Evolutionary conservation across 179 eudicot species (phyloP).

Genomic region (Nepenthes alata): DNA sequence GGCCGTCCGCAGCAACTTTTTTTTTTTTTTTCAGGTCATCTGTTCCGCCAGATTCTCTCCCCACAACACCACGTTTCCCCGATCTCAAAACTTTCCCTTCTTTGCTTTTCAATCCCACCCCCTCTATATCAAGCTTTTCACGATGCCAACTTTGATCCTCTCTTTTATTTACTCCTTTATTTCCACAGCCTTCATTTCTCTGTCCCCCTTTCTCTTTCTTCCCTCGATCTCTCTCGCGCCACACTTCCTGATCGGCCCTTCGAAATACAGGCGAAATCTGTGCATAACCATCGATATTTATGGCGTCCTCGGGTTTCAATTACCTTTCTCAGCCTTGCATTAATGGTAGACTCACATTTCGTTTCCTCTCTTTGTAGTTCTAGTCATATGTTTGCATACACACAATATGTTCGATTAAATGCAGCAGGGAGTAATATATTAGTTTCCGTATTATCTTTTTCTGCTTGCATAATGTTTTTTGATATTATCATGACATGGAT

Average conservation of each 20-base stretch:
- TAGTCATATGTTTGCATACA: slow-evolving; percentile 2
- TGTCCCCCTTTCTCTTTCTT: slow-evolving; percentile 14
- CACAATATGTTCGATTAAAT: slow-evolving; percentile 25
- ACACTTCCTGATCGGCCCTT: slow-evolving; percentile 16
- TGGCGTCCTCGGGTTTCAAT: slow-evolving; percentile 66
- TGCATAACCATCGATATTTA: slow-evolving; percentile 26
- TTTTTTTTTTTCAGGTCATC: slow-evolving; percentile 20
- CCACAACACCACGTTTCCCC: slow-evolving; percentile 5
- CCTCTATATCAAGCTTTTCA: slow-evolving; percentile 14
- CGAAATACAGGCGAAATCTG: slow-evolving; percentile 11
- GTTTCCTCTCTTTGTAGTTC: not conserved
- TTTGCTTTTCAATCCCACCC: slow-evolving; percentile 20
- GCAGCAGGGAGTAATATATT: slow-evolving; percentile 8
- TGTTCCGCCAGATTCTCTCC: slow-evolving; percentile 25
- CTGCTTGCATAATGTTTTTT: not conserved
- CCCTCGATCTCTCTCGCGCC: slow-evolving; percentile 37
- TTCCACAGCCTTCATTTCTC: slow-evolving; percentile 15
- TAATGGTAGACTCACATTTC: slow-evolving; percentile 25
- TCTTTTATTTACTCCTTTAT: slow-evolving; percentile 16
- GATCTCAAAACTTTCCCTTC: slow-evolving; percentile 13
- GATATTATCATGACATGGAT: not conserved
- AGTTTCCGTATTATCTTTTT: not conserved
- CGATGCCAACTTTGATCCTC: slow-evolving; percentile 29
- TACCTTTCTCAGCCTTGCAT: slow-evolving; percentile 72
- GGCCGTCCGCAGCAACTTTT: slow-evolving; percentile 20